Base-by-base conservation (phyloP, 768 basidiomycete species). In the Amanita pallidorosea region DNA sequence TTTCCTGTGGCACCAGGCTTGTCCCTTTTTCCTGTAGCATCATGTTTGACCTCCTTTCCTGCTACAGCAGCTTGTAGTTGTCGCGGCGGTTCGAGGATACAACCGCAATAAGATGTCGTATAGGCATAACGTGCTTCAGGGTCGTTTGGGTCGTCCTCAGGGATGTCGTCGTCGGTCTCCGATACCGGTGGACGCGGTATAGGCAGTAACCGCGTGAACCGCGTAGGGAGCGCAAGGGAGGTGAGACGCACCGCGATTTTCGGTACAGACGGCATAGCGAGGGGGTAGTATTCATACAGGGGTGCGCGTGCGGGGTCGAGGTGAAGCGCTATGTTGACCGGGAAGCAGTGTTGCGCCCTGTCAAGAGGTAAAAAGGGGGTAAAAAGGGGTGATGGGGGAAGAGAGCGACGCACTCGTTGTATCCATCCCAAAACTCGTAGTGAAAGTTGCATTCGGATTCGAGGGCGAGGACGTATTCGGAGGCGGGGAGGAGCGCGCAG, bases 341-440 rank as follows among this genome's bases (percentile, higher is more conserved):
- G 49, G n/a, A 49, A 33, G 15, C 7, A 42, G 20, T 20, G 34
- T 20, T 49, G 40, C 5, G 31, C 15, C 25, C 49, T 49, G 37
- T 2, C 8, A 27, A n/a, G 1, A 20, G 25, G 7, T 29, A 18
- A 20, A 13, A 33, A n/a, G 20, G 37, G 5, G 18, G 4, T 4
- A 1, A 31, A 31, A 31, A 7, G 9, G 13, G 33, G 33, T 12
- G 33, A 9, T 12, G 6, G 27, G 27, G 27, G 7, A 7, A 33
- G 33, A 13, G 33, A 11, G 33, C 33, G 1, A 27, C 49, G 20
- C 15, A 49, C 49, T 49, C 22, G 17, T 49, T 5, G 18, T 29
- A 23, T 8, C 12, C 37, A n/a, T 49, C 49, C 49, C 49, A 49
- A 12, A 49, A 49, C 13, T 37, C 36, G 15, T 49, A 49, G 20